Evolutionary conservation across 495 filamentous ascomycete species (phyloP), one percentile per base, ranked within the genome.

Genomic region (Neurospora africana): DNA sequence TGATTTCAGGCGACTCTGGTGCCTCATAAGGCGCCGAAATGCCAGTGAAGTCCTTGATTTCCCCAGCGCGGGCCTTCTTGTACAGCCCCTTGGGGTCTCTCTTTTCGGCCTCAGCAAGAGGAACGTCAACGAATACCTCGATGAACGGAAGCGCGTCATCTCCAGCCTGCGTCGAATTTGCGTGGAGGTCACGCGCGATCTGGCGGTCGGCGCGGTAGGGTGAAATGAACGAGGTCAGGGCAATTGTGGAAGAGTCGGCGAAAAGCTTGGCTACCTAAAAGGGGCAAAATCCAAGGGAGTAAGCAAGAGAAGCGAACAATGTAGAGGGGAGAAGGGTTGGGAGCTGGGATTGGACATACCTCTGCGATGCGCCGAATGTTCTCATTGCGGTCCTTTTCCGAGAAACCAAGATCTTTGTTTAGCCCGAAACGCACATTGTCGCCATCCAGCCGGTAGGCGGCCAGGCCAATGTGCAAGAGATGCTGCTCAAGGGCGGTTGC

Each of bases 361-460:
- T 99, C 96, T 19, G 92, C 92, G 76, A 99, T 97, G 71, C 95
- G 88, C 68, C 95, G 87, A 81, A 99, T 99, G 83, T 99, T 99
- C 88, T 98, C 96, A 80, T 93, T 93, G 72, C 95, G 89, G 85
- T 98, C 95, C 76, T 88, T 87, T 77, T 97, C 94, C 75, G 89
- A 91, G 86, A 98, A 98, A 5, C 94, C 95, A 39, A 98, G 87
- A 85, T 99, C 95, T 81, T 94, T 94, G 87, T 99, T 99, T 76
- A 99, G 85, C 3, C 95, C 96, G 86, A 98, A 98, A 72, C 95
- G 95, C 78, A 99, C 90, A 85, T 99, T 99, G 87, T 99, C 95
- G 77, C 95, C 95, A 82, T 99, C 95, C 21, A 99, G 90, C 2
- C 96, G 89, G 86, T 99, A 99, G 70, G 94, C 92, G 72, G 91